Evolutionary conservation across 116 monocot species (phyloP).

Genomic region (Cymodocea nodosa): DNA sequence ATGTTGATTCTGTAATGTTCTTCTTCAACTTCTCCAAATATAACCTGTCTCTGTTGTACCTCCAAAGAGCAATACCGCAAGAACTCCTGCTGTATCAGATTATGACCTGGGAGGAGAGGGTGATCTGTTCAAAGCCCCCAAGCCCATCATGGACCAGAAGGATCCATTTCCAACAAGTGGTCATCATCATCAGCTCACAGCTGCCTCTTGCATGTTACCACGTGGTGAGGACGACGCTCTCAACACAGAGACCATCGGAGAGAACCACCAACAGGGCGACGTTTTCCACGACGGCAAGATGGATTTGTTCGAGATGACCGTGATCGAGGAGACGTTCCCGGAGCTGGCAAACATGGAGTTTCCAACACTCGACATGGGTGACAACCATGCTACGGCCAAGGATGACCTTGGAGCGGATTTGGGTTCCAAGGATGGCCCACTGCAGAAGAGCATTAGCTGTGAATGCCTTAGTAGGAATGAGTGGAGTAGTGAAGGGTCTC

Average conservation of each 20-base stretch:
- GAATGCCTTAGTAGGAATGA: conserved; percentile 25
- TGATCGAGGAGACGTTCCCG: conserved; percentile 14
- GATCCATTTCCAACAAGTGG: conserved; percentile 31
- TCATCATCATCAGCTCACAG: conserved; percentile 25
- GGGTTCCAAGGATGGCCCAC: no score
- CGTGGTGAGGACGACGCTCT: conserved; percentile 25
- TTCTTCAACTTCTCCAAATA: background rate
- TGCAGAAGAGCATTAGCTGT: conserved; percentile 41
- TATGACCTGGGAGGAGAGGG: conserved; percentile 74
- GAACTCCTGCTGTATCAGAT: conserved; percentile 30
- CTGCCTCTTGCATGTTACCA: conserved; percentile 53
- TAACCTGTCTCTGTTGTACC: background rate
- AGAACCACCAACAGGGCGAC: conserved; percentile 29
- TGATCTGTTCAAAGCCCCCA: conserved; percentile 81
- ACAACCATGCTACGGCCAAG: background rate
- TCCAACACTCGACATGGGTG: conserved; percentile 11
- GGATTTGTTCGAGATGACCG: conserved; percentile 31
- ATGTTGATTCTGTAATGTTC: no score
- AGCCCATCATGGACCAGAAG: conserved; percentile 63
- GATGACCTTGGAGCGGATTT: background rate
- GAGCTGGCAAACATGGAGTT: conserved; percentile 22
- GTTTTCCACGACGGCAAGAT: conserved; percentile 48
- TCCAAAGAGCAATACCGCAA: conserved; percentile 23
- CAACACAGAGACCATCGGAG: conserved; percentile 21
- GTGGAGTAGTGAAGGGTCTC: conserved; percentile 11